A percentile compares a stretch with the other conserved stretches of the same genome.
phyloP scores from a whole-genome alignment of 176 grass and related monocot species.

The Juncus effusus region DNA sequence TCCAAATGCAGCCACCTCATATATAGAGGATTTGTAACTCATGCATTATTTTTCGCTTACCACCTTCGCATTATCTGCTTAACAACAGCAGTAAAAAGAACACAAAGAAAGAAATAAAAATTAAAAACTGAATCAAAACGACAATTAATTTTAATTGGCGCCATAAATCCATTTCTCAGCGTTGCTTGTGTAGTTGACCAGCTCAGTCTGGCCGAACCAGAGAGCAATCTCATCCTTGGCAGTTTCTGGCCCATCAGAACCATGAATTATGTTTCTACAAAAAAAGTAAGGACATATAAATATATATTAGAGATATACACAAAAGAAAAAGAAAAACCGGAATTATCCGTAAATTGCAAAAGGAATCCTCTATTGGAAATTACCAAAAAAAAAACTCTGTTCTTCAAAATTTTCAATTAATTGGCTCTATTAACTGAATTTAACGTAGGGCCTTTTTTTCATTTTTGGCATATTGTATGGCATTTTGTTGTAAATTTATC shows the following conservation, averaged over 20 bases:
- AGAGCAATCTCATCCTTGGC: constrained; percentile 80
- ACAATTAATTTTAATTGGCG: constrained; percentile 34
- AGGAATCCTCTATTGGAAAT: too few species aligned
- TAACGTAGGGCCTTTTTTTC: too few species aligned
- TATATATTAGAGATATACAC: neutral
- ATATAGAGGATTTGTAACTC: too few species aligned
- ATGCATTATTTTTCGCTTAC: too few species aligned
- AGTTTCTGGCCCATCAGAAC: constrained; percentile 82
- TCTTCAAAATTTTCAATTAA: too few species aligned
- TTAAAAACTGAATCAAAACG: neutral
- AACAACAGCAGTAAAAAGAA: neutral
- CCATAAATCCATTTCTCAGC: constrained; percentile 81
- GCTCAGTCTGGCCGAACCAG: constrained; percentile 70
- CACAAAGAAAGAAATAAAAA: neutral
- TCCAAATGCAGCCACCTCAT: too few species aligned
- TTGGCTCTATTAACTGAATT: too few species aligned
- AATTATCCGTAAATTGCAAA: neutral
- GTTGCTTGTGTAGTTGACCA: constrained; percentile 72
- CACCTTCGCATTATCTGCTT: too few species aligned
- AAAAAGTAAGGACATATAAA: constrained; percentile 4
- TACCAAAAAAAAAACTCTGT: too few species aligned
- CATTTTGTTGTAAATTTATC: too few species aligned
- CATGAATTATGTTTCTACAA: constrained; percentile 83
- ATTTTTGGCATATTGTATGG: too few species aligned
- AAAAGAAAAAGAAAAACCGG: neutral